Conservation (phyloP, 1,284 basidiomycete species). For the Mycena sp. region DNA sequence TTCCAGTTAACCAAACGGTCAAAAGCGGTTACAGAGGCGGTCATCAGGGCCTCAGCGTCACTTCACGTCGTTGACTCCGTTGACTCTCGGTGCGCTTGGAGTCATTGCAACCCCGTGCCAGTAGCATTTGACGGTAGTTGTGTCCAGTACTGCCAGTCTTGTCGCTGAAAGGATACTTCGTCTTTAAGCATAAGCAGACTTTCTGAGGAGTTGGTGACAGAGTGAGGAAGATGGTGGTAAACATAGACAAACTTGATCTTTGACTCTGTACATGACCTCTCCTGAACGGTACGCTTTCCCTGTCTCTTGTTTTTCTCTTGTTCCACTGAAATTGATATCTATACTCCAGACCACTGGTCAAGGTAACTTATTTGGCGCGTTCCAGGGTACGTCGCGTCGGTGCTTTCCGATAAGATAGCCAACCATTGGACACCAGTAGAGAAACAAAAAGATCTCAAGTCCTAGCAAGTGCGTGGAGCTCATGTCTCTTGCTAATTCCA, state of each 20-base stretch:
- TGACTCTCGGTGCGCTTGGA: too few relatives aligned
- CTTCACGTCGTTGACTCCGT: too few relatives aligned
- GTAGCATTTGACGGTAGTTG: background rate
- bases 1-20: too few relatives aligned
- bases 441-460: slow-evolving; percentile 3
- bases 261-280: slow-evolving; percentile 6
- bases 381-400: slow-evolving; percentile 16
- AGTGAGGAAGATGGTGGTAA: background rate
- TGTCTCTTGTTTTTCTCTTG: background rate
- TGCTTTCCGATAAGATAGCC: background rate
- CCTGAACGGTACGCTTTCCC: slow-evolving; percentile 7
- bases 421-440: background rate
- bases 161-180: background rate
- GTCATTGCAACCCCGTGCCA: background rate
- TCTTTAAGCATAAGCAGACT: too few relatives aligned
- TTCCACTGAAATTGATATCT: background rate
- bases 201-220: too few relatives aligned
- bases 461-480: slow-evolving; percentile 14
- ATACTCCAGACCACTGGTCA: slow-evolving; percentile 14
- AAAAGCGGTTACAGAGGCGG: too few relatives aligned
- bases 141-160: background rate
- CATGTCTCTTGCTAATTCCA: slow-evolving; percentile 7
- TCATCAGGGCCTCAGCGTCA: too few relatives aligned
- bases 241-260: background rate
- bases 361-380: slow-evolving; percentile 26